Base-by-base conservation (phyloP, 352 stramenopile genomes). In the Peronospora farinosa region DNA sequence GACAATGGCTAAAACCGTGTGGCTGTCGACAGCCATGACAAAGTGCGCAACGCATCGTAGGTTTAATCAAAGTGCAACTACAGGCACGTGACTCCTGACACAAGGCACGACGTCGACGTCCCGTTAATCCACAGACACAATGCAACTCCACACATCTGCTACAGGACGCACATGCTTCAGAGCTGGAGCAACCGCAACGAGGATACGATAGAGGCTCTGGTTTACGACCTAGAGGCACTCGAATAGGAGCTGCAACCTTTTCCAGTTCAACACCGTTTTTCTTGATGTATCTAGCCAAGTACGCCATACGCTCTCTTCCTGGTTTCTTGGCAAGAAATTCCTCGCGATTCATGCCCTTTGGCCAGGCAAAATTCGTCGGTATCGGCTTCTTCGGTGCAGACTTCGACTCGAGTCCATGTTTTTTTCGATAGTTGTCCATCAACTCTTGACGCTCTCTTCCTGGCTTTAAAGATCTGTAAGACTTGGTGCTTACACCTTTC, bases 61-160 rank as follows among this genome's bases (percentile, higher is more conserved):
- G 56, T n/a, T 68, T 42, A 10, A 39, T 33, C 3, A 74, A 21
- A 8, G 64, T 27, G 37, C 79, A 91, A 39, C 70, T 72, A 57
- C 79, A 91, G 8, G 79, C 67, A 23, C 77, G 65, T 23, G 79
- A 91, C 59, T 88, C 74, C 25, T 58, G 59, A 36, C 79, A 91
- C 15, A 81, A 40, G 10, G 53, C 27, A 35, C 58, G 54, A 49
- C 36, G 37, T 17, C 43, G 46, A 11, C 51, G 40, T 37, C 50
- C 53, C 39, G 42, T 57, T 7, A 62, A 55, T 15, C 70, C 72
- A 16, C 78, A 89, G 19, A 45, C 35, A 55, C 72, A 90, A 32
- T 90, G 78, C 21, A 63, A 43, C 50, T 90, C 78, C 9, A 86
- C 21, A 36, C 78, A 90, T 38, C 57, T 71, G 33, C 48, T 56